A percentile compares a stretch with the other conserved stretches of the same genome.
phyloP scores from a whole-genome alignment of 768 basidiomycete species.

The Suillus ampliporus region DNA sequence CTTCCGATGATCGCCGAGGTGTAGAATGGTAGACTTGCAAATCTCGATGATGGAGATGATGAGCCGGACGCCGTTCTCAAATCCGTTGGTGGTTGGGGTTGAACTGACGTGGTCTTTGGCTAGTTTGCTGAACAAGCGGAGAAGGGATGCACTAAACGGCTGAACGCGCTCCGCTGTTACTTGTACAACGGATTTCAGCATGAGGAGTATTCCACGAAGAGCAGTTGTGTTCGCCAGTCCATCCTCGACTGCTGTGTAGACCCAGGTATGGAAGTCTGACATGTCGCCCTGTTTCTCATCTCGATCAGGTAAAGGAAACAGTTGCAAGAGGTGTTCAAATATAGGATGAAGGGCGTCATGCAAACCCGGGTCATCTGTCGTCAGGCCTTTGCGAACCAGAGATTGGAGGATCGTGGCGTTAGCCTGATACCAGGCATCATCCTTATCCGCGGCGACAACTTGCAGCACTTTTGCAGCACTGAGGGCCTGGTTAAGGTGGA shows the following conservation, averaged over 20 bases:
- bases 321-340: constrained; percentile 77
- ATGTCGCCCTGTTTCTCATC: constrained; percentile 75
- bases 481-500: constrained; percentile 68
- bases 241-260: constrained; percentile 76
- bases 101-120: constrained; percentile 86
- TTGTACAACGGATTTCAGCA: constrained; percentile 86
- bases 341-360: constrained; percentile 85
- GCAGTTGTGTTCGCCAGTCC: constrained; percentile 75
- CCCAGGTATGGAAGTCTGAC: constrained; percentile 78
- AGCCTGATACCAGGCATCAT: constrained; percentile 77
- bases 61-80: constrained; percentile 65
- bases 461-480: constrained; percentile 89
- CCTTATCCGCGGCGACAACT: constrained; percentile 81
- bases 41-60: constrained; percentile 87
- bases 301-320: constrained; percentile 80
- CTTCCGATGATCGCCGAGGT: constrained; percentile 86
- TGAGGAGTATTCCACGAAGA: constrained; percentile 80
- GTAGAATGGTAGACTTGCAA: constrained; percentile 77
- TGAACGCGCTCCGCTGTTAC: constrained; percentile 85
- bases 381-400: constrained; percentile 85
- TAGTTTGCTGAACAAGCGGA: constrained; percentile 85
- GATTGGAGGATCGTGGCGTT: constrained; percentile 80
- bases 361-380: constrained; percentile 77
- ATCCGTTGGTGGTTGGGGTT: constrained; percentile 50
- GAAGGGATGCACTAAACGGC: constrained; percentile 71